Evolutionary conservation across 192 early-diverging fungal genomes (phyloP).

Genomic region (Entomortierella lignicola): DNA sequence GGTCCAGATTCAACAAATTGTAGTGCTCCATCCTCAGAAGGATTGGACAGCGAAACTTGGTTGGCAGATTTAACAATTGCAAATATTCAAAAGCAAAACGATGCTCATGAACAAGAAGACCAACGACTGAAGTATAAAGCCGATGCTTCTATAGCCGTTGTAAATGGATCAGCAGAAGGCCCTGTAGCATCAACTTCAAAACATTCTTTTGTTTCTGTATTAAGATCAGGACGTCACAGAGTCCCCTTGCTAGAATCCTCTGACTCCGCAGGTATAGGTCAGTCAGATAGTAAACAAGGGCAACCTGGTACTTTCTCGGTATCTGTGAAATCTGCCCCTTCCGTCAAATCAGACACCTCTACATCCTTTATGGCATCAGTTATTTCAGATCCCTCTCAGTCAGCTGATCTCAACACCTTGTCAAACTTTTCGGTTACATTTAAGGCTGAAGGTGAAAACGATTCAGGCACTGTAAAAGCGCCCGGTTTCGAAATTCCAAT

Average conservation of each 20-base stretch:
- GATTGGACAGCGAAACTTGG: background rate
- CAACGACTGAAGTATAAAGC: background rate
- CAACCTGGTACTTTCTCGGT: background rate
- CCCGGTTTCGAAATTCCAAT: constrained; percentile 22
- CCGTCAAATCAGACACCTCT: background rate
- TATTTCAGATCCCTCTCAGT: background rate
- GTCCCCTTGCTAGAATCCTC: background rate
- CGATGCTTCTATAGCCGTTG: background rate
- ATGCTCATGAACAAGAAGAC: constrained; percentile 17
- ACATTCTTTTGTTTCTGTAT: background rate
- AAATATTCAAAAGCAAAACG: constrained; percentile 26
- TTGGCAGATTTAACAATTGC: constrained; percentile 17
- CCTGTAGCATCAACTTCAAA: background rate
- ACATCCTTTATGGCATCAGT: constrained; percentile 5
- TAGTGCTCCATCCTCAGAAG: background rate
- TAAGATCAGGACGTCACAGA: background rate
- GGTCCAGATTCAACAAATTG: background rate
- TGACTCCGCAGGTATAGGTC: background rate
- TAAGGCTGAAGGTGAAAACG: background rate
- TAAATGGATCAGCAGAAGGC: background rate
- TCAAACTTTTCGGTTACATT: constrained; percentile 5
- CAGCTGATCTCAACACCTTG: background rate
- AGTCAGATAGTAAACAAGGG: background rate
- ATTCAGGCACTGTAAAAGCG: background rate
- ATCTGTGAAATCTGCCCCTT: background rate